Conservation (phyloP, 371 early-diverging fungal genomes). For the Mortierella sp. region DNA sequence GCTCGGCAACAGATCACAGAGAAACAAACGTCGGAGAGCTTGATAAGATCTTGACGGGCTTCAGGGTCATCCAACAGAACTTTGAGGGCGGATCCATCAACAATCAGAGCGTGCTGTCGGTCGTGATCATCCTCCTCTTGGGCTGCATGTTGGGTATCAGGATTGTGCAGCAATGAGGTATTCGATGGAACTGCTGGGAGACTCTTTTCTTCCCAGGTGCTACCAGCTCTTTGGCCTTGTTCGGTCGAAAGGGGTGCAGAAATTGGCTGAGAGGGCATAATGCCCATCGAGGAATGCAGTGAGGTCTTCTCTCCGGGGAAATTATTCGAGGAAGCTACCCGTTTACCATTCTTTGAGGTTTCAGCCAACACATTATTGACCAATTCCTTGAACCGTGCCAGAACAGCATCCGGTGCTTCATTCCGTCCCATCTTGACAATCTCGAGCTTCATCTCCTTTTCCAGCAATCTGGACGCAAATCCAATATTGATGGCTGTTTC, state of each 20-base stretch:
- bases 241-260: neutral
- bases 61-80: constrained; percentile 74
- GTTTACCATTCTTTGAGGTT: neutral
- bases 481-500: constrained; percentile 99
- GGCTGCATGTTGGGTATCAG: neutral
- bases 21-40: constrained; percentile 82
- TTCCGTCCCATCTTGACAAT: constrained; percentile 67
- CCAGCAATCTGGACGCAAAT: constrained; percentile 86
- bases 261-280: too few species aligned
- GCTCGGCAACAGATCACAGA: constrained; percentile 96
- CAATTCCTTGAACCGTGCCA: constrained; percentile 59
- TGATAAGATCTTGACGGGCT: constrained; percentile 70
- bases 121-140: constrained; percentile 35
- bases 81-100: constrained; percentile 93
- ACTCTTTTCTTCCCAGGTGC: constrained; percentile 34
- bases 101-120: constrained; percentile 77
- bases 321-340: neutral
- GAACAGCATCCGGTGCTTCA: constrained; percentile 51
- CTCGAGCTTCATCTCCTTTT: constrained; percentile 78
- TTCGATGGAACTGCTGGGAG: constrained; percentile 32
- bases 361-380: constrained; percentile 47
- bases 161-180: constrained; percentile 9
- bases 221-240: neutral
- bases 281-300: neutral
- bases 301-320: neutral